These are phyloP conservation scores for Paraphoma sp. DNA, from an alignment of 2,329 filamentous ascomycete species.

Conservation along the genomic window DNA sequence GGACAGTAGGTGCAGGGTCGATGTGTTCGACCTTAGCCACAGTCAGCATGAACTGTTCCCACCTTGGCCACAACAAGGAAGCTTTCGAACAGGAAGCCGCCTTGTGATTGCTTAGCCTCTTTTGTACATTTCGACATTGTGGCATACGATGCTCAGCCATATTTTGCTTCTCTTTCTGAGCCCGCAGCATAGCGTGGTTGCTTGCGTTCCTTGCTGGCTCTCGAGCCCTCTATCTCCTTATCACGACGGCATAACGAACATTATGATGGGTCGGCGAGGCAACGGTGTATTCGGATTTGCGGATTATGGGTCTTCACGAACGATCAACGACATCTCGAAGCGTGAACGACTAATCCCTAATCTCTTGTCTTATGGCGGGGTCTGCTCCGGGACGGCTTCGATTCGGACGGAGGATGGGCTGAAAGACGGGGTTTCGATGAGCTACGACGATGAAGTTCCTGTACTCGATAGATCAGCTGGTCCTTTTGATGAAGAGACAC, in stretches of 20 bases:
- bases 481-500: slow-evolving; percentile 11
- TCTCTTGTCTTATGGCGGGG: slow-evolving; percentile 20
- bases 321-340: slow-evolving; percentile 27
- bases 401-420: slow-evolving; percentile 6
- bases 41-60: not conserved
- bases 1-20: slow-evolving; percentile 3
- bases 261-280: slow-evolving; percentile 26
- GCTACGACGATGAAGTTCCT: slow-evolving; percentile 6
- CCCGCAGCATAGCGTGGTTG: slow-evolving; percentile 20
- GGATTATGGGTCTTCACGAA: slow-evolving; percentile 21
- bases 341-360: slow-evolving; percentile 29
- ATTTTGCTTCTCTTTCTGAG: slow-evolving; percentile 23
- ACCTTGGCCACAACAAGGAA: not conserved
- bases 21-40: not conserved
- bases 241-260: slow-evolving; percentile 35
- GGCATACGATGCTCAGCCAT: slow-evolving; percentile 26
- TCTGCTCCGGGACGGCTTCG: slow-evolving; percentile 20
- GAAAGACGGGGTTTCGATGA: slow-evolving; percentile 7
- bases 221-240: slow-evolving; percentile 20
- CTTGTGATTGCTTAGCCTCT: slow-evolving; percentile 18
- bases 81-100: slow-evolving; percentile 4
- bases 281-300: slow-evolving; percentile 4
- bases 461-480: slow-evolving; percentile 20
- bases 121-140: slow-evolving; percentile 33
- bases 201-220: slow-evolving; percentile 20